A percentile compares a stretch with the other conserved stretches of the same genome.
Evolutionary conservation across 164 flowering plant genomes (phyloP).

Genomic region (Macadamia integrifolia): DNA sequence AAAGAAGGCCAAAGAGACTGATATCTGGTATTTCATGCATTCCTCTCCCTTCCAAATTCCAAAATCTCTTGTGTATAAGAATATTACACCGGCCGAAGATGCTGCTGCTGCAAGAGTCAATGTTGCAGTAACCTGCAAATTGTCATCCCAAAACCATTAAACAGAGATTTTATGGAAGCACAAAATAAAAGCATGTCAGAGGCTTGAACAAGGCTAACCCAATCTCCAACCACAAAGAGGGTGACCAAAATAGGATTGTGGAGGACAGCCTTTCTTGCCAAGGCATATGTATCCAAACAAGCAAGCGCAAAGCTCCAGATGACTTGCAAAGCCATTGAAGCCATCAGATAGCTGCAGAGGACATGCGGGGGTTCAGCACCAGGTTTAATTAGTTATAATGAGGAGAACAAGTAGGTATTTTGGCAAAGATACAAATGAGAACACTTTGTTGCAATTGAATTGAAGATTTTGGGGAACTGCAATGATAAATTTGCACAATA

Average conservation of each 20-base stretch:
- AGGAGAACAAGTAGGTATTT: too few species aligned
- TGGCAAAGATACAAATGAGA: too few species aligned
- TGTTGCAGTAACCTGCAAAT: slow-evolving; percentile 49
- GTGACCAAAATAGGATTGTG: slow-evolving; percentile 48
- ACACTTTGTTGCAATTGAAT: too few species aligned
- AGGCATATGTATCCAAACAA: slow-evolving; percentile 50
- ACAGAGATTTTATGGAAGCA: neutral
- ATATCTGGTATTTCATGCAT: slow-evolving; percentile 51
- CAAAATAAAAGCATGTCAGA: neutral
- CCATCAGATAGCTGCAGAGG: slow-evolving; percentile 62
- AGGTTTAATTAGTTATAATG: neutral
- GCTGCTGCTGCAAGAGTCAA: slow-evolving; percentile 74
- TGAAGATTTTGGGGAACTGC: too few species aligned
- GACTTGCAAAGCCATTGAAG: slow-evolving; percentile 75
- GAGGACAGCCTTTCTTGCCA: slow-evolving; percentile 34
- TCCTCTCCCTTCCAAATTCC: slow-evolving; percentile 42
- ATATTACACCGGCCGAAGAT: slow-evolving; percentile 58
- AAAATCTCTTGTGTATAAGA: slow-evolving; percentile 46
- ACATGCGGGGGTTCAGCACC: neutral
- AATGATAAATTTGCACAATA: too few species aligned
- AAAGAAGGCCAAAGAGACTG: slow-evolving; percentile 53
- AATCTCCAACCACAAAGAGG: slow-evolving; percentile 72
- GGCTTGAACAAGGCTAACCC: slow-evolving; percentile 36
- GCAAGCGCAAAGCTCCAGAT: slow-evolving; percentile 74
- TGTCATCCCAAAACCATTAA: neutral